These are phyloP conservation scores for Sarocladium strictum DNA, from an alignment of 2,329 filamentous ascomycete genomes.

Conservation along the genomic window DNA sequence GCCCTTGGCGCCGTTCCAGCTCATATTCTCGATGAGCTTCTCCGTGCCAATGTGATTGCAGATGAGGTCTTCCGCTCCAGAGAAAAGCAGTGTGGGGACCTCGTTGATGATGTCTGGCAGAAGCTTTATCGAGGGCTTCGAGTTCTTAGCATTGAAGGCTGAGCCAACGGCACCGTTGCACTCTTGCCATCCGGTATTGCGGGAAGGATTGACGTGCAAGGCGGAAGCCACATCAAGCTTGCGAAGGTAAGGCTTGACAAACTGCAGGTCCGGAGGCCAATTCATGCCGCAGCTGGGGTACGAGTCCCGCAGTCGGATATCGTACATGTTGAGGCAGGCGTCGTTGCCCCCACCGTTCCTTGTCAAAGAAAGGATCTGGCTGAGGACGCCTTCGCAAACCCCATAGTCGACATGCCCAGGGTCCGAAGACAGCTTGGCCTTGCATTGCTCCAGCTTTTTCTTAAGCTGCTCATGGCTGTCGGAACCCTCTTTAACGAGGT, in stretches of 20 bases:
- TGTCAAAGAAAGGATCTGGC: slow-evolving; percentile 64
- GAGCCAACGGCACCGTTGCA: slow-evolving; percentile 74
- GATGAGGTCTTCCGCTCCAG: slow-evolving; percentile 87
- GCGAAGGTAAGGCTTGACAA: slow-evolving; percentile 79
- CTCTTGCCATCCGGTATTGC: slow-evolving; percentile 85
- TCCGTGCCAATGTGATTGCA: slow-evolving; percentile 97
- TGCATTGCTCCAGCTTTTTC: slow-evolving; percentile 61
- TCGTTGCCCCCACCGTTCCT: slow-evolving; percentile 45
- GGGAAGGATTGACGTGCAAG: slow-evolving; percentile 75
- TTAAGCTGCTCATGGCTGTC: slow-evolving; percentile 61
- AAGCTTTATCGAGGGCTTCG: slow-evolving; percentile 65
- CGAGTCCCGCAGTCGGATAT: slow-evolving; percentile 75
- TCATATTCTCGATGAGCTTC: slow-evolving; percentile 79
- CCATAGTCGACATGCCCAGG: slow-evolving; percentile 54
- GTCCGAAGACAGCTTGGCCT: slow-evolving; percentile 48
- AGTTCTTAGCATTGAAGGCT: slow-evolving; percentile 65
- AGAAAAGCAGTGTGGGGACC: slow-evolving; percentile 80
- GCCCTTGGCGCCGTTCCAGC: slow-evolving; percentile 86
- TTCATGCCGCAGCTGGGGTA: slow-evolving; percentile 91
- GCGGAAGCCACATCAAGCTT: slow-evolving; percentile 72
- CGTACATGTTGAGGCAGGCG: slow-evolving; percentile 92
- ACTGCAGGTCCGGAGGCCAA: slow-evolving; percentile 83
- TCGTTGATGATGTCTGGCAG: slow-evolving; percentile 74
- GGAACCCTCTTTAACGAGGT: slow-evolving; percentile 63
- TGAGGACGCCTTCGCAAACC: slow-evolving; percentile 72